These are phyloP conservation scores for Chaetomium fimeti DNA, from an alignment of 495 filamentous ascomycete species.

Conservation along the genomic window DNA sequence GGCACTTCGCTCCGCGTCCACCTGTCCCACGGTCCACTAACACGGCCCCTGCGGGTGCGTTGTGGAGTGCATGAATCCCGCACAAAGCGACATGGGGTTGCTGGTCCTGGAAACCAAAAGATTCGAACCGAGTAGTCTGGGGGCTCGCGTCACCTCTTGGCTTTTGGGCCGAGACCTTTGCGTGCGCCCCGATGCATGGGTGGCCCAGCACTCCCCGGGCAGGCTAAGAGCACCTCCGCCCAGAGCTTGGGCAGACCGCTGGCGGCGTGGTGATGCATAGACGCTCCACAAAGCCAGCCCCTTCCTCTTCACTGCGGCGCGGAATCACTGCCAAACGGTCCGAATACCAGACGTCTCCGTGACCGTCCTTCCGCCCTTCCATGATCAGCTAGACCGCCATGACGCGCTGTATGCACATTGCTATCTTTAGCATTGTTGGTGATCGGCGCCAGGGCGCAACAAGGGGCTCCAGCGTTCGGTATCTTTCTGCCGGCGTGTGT, in stretches of 20 bases:
- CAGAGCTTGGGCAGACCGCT: not conserved
- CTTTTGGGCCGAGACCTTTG: not conserved
- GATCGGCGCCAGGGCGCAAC: not conserved
- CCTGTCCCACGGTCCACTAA: not conserved
- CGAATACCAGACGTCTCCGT: not conserved
- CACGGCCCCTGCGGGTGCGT: not conserved
- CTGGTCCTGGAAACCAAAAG: not conserved
- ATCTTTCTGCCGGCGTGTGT: too few relatives aligned
- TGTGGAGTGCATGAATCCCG: slow-evolving; percentile 26
- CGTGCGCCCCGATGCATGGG: not conserved
- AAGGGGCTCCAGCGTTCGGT: not conserved
- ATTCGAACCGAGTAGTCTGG: not conserved
- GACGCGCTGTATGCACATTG: not conserved
- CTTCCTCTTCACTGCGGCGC: not conserved
- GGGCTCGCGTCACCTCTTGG: slow-evolving; percentile 4
- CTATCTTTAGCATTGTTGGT: not conserved
- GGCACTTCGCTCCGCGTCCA: slow-evolving; percentile 17
- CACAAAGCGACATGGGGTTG: slow-evolving; percentile 10
- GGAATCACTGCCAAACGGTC: not conserved
- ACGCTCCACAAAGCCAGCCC: not conserved
- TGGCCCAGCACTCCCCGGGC: not conserved
- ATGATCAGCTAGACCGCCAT: not conserved
- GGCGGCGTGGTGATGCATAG: not conserved
- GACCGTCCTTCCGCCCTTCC: not conserved
- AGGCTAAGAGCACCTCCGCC: not conserved